Evolutionary conservation across 257 asterid species (phyloP).

Genomic region (Rubia yunnanensis): DNA sequence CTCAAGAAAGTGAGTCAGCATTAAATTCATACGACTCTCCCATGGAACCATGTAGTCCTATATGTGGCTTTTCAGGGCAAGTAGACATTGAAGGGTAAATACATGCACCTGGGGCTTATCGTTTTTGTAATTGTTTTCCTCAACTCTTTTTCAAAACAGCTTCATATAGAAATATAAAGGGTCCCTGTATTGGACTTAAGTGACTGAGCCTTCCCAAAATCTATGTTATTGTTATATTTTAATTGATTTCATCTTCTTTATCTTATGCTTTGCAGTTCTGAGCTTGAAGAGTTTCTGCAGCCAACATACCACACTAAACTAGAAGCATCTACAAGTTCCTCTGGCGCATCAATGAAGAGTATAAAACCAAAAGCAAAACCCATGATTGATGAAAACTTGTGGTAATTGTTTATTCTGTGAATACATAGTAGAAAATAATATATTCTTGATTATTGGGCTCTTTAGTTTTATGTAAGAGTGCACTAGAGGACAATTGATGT

Average conservation of each 20-base stretch:
- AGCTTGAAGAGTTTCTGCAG: constrained; percentile 15
- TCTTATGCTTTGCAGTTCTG: constrained; percentile 16
- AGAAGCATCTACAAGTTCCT: constrained; percentile 18
- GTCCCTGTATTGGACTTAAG: not conserved
- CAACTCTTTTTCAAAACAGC: not conserved
- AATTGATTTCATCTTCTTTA: constrained; percentile 12
- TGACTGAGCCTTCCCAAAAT: not conserved
- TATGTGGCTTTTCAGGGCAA: constrained; percentile 47
- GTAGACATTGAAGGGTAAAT: constrained; percentile 65
- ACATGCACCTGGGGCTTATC: not conserved
- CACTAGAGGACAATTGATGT: not conserved
- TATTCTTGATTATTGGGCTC: not conserved
- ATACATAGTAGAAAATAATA: not conserved
- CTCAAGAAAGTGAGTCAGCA: constrained; percentile 63
- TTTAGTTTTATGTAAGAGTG: not conserved
- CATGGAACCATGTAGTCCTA: constrained; percentile 73
- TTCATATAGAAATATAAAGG: not conserved
- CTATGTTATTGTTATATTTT: not conserved
- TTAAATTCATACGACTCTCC: constrained; percentile 81
- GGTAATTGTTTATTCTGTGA: constrained; percentile 7
- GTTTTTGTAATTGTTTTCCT: not conserved
- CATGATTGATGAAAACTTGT: constrained; percentile 10
- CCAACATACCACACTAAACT: constrained; percentile 18
- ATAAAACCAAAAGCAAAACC: constrained; percentile 5
- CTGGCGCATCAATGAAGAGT: constrained; percentile 20